A percentile compares a stretch with the other conserved stretches of the same genome.
Conservation (phyloP, 2,329 filamentous ascomycete species). For the Catunica adiposa region DNA sequence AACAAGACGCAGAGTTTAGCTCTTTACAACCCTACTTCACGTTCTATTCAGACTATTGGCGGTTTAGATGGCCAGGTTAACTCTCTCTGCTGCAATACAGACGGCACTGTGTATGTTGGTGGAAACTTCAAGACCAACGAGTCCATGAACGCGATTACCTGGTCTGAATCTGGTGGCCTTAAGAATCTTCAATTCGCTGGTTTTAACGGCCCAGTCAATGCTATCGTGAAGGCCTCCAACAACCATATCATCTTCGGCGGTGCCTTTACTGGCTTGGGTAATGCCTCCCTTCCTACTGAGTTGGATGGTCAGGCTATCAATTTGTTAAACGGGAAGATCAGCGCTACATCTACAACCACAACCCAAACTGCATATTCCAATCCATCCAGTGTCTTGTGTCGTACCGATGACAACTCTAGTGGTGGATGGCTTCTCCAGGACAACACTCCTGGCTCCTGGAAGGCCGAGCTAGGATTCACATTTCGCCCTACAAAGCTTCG, state of each 20-base stretch:
- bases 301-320: constrained; percentile 71
- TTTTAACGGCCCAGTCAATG: constrained; percentile 81
- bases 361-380: constrained; percentile 50
- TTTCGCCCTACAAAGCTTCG: constrained; percentile 78
- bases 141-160: constrained; percentile 80
- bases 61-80: constrained; percentile 73
- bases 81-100: constrained; percentile 64
- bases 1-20: constrained; percentile 64
- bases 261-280: constrained; percentile 73
- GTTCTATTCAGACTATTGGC: constrained; percentile 53
- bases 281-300: constrained; percentile 46
- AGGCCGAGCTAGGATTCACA: constrained; percentile 63
- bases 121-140: constrained; percentile 67
- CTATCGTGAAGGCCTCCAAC: constrained; percentile 64
- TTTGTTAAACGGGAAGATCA: constrained; percentile 60
- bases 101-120: constrained; percentile 74
- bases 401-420: constrained; percentile 48
- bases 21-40: constrained; percentile 58
- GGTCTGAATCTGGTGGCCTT: constrained; percentile 54
- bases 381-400: constrained; percentile 68
- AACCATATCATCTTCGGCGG: constrained; percentile 87
- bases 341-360: constrained; percentile 45
- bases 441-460: constrained; percentile 62
- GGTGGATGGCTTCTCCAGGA: constrained; percentile 66
- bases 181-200: constrained; percentile 74